These are phyloP conservation scores for Scutellaria minor DNA, from an alignment of 257 asterid species.

Conservation along the genomic window DNA sequence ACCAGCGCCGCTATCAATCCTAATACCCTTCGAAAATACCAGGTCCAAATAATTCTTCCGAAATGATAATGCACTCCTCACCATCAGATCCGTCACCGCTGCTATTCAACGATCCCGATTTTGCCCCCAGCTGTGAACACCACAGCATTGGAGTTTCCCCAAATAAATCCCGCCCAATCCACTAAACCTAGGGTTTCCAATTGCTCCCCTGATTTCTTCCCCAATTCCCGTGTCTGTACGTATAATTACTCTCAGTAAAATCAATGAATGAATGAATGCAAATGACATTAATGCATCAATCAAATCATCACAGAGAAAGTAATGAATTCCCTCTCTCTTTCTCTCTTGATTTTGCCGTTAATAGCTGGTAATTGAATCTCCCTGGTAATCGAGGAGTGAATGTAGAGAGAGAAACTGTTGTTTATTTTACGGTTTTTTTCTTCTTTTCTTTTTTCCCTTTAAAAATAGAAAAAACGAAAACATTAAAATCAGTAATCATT, in stretches of 20 bases:
- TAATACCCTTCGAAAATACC: slow-evolving; percentile 26
- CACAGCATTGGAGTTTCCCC: slow-evolving; percentile 38
- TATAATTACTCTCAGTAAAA: slow-evolving; percentile 14
- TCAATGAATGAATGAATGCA: slow-evolving; percentile 33
- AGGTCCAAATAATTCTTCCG: slow-evolving; percentile 40
- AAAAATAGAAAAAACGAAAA: neutral
- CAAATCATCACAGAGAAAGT: slow-evolving; percentile 38
- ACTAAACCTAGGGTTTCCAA: slow-evolving; percentile 46
- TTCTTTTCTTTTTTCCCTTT: neutral
- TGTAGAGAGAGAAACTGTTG: slow-evolving; percentile 47
- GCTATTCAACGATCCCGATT: slow-evolving; percentile 46
- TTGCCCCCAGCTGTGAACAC: slow-evolving; percentile 38
- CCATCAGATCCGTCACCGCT: slow-evolving; percentile 57
- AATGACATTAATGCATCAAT: slow-evolving; percentile 35
- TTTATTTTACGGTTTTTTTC: slow-evolving; percentile 5
- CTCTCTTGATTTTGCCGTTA: slow-evolving; percentile 35
- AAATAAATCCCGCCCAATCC: slow-evolving; percentile 38
- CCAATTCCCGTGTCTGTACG: slow-evolving; percentile 25
- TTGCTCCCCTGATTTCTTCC: slow-evolving; percentile 27
- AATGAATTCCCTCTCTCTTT: slow-evolving; percentile 17
- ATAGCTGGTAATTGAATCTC: slow-evolving; percentile 45
- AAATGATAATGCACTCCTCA: slow-evolving; percentile 41
- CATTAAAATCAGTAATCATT: neutral
- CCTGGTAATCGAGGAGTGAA: slow-evolving; percentile 45
- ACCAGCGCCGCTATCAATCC: slow-evolving; percentile 37